A percentile compares a stretch with the other conserved stretches of the same genome.
These are phyloP conservation scores for Sphenostylis stenocarpa DNA, from an alignment of 306 rosid genomes.

Conservation along the genomic window DNA sequence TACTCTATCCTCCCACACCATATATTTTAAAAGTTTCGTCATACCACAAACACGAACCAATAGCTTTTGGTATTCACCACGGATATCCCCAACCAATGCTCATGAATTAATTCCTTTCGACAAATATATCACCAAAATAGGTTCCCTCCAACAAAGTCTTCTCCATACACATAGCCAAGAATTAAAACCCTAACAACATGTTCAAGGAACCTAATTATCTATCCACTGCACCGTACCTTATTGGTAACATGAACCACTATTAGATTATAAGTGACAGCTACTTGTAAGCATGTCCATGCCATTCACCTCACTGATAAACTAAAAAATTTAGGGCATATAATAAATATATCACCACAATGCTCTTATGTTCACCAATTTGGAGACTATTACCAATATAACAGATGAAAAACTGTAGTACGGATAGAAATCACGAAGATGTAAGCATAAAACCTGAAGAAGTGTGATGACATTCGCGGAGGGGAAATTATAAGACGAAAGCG, in stretches of 20 bases:
- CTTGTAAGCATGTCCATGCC: background rate
- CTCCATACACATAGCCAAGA: background rate
- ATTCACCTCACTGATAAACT: background rate
- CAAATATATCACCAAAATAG: background rate
- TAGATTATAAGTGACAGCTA: background rate
- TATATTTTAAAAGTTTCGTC: background rate
- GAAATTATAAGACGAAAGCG: slow-evolving; percentile 85
- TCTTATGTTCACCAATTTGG: background rate
- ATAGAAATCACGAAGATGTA: background rate
- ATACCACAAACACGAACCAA: background rate
- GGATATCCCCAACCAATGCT: no score
- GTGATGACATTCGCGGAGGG: slow-evolving; percentile 89
- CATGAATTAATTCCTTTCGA: no score
- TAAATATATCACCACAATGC: background rate
- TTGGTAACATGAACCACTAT: background rate
- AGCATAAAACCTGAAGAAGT: slow-evolving; percentile 66
- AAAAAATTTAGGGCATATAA: background rate
- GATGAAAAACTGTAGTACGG: background rate
- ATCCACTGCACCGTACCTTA: background rate
- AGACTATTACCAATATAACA: background rate
- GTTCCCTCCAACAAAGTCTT: background rate
- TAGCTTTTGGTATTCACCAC: no score
- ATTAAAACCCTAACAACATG: background rate
- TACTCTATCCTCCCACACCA: background rate
- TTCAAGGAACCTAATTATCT: background rate